Evolutionary conservation across 202 grass and related monocot genomes (phyloP).

Genomic region (Alloteropsis angusta): DNA sequence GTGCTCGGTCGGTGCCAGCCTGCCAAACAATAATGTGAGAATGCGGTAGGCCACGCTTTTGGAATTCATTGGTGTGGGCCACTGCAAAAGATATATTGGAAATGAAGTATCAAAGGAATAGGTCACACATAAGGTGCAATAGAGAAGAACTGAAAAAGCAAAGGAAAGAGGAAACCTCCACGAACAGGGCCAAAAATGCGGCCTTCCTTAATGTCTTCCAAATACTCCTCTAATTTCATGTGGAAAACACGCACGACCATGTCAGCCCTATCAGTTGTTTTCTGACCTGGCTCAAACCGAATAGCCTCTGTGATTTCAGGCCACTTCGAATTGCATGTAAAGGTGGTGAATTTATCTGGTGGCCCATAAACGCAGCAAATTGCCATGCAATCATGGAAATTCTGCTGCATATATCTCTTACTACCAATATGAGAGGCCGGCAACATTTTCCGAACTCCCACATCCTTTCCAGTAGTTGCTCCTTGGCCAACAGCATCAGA

Average conservation of each 20-base stretch:
- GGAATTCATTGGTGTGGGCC: not conserved
- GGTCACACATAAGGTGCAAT: too few relatives aligned
- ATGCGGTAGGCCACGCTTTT: not conserved
- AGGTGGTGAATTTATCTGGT: not conserved
- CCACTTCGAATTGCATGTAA: conserved; percentile 11
- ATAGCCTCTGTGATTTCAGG: not conserved
- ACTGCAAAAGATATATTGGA: too few relatives aligned
- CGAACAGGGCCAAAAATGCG: too few relatives aligned
- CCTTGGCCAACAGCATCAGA: not conserved
- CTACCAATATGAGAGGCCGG: not conserved
- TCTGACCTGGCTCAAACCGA: not conserved
- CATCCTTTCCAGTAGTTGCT: rapidly evolving
- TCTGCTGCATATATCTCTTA: not conserved
- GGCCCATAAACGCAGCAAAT: not conserved
- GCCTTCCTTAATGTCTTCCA: too few relatives aligned
- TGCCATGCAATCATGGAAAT: conserved; percentile 1
- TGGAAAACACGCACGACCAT: too few relatives aligned
- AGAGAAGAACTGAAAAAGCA: too few relatives aligned
- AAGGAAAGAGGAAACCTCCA: too few relatives aligned
- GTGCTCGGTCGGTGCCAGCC: rapidly evolving
- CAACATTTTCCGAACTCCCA: not conserved
- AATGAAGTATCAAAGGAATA: too few relatives aligned
- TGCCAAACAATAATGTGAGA: not conserved
- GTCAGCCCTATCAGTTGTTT: not conserved
- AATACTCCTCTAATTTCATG: too few relatives aligned